Conservation (phyloP, 2,329 filamentous ascomycete species). For the Whalleya microplaca region DNA sequence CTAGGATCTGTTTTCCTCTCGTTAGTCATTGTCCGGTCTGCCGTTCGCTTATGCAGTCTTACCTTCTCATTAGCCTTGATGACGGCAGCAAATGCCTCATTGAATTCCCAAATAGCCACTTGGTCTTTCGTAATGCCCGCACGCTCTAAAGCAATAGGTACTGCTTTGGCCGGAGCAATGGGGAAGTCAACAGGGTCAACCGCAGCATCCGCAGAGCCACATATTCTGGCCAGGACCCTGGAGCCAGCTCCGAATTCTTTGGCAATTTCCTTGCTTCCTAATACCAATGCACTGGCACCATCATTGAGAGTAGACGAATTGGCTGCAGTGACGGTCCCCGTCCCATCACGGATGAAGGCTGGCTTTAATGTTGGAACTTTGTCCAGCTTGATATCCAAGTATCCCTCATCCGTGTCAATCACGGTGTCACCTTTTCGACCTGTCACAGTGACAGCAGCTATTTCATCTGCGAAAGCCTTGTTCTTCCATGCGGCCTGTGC, state of each 20-base stretch:
- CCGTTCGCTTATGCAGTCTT: slow-evolving; percentile 13
- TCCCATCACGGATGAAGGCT: slow-evolving; percentile 84
- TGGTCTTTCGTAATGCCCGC: slow-evolving; percentile 91
- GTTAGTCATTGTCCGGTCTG: slow-evolving; percentile 20
- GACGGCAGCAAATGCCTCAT: slow-evolving; percentile 95
- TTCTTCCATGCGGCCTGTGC: slow-evolving; percentile 88
- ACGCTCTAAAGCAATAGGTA: slow-evolving; percentile 84
- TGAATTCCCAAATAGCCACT: slow-evolving; percentile 96
- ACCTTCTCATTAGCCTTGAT: slow-evolving; percentile 94
- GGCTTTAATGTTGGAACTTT: slow-evolving; percentile 88
- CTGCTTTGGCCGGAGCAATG: slow-evolving; percentile 87
- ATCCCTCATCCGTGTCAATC: slow-evolving; percentile 85
- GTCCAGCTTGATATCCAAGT: slow-evolving; percentile 81
- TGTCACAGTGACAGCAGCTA: slow-evolving; percentile 84
- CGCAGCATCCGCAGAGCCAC: slow-evolving; percentile 85
- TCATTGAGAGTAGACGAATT: slow-evolving; percentile 96
- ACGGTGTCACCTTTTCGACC: slow-evolving; percentile 81
- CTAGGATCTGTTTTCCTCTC: slow-evolving; percentile 64
- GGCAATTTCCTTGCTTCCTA: slow-evolving; percentile 80
- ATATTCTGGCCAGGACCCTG: slow-evolving; percentile 84
- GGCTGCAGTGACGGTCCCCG: slow-evolving; percentile 89
- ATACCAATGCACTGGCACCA: slow-evolving; percentile 85
- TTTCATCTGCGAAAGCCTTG: slow-evolving; percentile 84
- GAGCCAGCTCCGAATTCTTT: slow-evolving; percentile 77
- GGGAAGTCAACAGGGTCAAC: slow-evolving; percentile 94